These are phyloP conservation scores for Malus fusca DNA, from an alignment of 306 rosid genomes.

Conservation along the genomic window DNA sequence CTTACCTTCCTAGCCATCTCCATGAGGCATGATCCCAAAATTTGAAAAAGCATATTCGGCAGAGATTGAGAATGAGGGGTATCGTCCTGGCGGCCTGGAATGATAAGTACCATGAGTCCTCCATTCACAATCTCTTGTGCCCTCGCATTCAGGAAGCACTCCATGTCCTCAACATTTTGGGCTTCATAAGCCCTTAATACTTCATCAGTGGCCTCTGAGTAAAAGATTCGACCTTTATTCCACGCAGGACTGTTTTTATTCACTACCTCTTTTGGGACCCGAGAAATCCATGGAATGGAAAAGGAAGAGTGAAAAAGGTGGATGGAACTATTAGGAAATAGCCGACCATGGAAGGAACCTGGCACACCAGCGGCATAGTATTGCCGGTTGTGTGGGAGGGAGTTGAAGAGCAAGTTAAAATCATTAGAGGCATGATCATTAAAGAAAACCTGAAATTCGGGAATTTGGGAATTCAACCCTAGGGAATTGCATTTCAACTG, in stretches of 20 bases:
- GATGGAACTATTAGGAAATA: background rate
- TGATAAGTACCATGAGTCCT: slow-evolving; percentile 14
- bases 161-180: slow-evolving; percentile 21
- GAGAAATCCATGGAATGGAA: background rate
- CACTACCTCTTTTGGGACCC: background rate
- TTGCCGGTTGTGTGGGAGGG: background rate
- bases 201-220: background rate
- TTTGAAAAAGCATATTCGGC: background rate
- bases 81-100: background rate
- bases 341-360: background rate
- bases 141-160: slow-evolving; percentile 10
- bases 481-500: background rate
- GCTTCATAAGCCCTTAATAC: slow-evolving; percentile 9
- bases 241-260: background rate
- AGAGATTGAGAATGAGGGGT: background rate
- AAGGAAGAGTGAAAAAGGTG: background rate
- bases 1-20: slow-evolving; percentile 27
- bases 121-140: slow-evolving; percentile 21
- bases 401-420: background rate
- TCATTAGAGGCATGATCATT: background rate
- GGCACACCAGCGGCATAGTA: background rate
- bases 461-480: background rate
- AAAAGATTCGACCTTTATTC: background rate
- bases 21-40: slow-evolving; percentile 15
- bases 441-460: background rate